phyloP scores from a whole-genome alignment of 441 rosid genomes.

The Erysimum cheiri region DNA sequence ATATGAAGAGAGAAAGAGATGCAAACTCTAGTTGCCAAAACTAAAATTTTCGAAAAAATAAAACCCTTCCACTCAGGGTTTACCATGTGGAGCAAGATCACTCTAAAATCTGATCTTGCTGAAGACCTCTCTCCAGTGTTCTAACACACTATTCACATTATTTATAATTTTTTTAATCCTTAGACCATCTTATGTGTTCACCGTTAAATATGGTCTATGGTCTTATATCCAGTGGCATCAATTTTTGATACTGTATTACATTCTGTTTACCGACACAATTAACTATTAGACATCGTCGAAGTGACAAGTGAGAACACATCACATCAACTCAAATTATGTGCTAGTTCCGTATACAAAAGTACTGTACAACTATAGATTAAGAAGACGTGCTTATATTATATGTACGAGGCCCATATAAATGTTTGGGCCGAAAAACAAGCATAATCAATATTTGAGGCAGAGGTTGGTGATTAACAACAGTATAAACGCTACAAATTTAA shows the following conservation, averaged over 20 bases:
- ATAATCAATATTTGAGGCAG: too few species aligned
- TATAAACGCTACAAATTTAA: not conserved
- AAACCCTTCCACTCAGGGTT: too few species aligned
- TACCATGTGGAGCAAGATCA: too few species aligned
- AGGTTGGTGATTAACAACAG: not conserved
- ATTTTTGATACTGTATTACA: not conserved
- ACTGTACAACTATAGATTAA: not conserved
- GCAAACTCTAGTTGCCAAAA: too few species aligned
- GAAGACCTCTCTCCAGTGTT: too few species aligned
- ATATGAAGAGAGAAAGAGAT: too few species aligned
- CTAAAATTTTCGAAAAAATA: too few species aligned
- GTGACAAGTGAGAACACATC: constrained; percentile 28
- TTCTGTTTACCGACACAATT: constrained; percentile 13
- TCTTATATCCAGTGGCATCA: not conserved
- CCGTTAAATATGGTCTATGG: too few species aligned
- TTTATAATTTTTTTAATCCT: too few species aligned
- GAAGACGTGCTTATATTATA: not conserved
- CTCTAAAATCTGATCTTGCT: too few species aligned
- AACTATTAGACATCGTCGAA: constrained; percentile 16
- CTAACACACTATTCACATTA: too few species aligned
- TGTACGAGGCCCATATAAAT: not conserved
- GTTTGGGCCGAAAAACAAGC: not conserved
- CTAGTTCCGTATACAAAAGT: not conserved
- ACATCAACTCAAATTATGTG: not conserved
- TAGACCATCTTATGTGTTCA: too few species aligned